Evolutionary conservation across 768 basidiomycete genomes (phyloP).

Genomic region (Mycena rebaudengoi): DNA sequence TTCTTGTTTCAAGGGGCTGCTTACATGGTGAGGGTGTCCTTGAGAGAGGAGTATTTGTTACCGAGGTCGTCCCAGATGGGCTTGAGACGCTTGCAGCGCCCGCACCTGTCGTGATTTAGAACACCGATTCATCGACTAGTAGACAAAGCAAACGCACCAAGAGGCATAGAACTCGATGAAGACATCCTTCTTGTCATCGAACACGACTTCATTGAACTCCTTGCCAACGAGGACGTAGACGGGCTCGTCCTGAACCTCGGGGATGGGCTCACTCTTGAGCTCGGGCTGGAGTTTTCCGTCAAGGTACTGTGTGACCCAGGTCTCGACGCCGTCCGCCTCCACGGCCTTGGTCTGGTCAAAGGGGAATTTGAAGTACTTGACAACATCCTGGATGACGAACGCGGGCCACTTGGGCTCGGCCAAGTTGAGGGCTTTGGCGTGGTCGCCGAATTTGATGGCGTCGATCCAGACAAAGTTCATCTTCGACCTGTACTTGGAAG

Average conservation of each 20-base stretch:
- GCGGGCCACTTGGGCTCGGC: slow-evolving; percentile 87
- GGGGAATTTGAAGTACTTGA: slow-evolving; percentile 90
- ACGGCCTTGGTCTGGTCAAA: slow-evolving; percentile 73
- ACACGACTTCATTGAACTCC: slow-evolving; percentile 87
- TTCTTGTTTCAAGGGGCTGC: no score
- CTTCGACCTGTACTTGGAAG: slow-evolving; percentile 82
- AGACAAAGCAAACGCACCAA: slow-evolving; percentile 79
- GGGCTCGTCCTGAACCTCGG: slow-evolving; percentile 81
- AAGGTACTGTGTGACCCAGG: slow-evolving; percentile 71
- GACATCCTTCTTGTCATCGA: slow-evolving; percentile 91
- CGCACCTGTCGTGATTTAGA: slow-evolving; percentile 66
- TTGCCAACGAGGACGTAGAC: slow-evolving; percentile 88
- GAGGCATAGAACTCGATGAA: slow-evolving; percentile 97
- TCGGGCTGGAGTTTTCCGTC: slow-evolving; percentile 79
- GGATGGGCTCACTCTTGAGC: slow-evolving; percentile 91
- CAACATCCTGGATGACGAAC: slow-evolving; percentile 91
- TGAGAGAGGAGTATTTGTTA: slow-evolving; percentile 79
- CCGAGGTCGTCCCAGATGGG: slow-evolving; percentile 93
- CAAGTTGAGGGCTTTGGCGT: slow-evolving; percentile 94
- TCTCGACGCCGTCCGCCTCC: slow-evolving; percentile 62
- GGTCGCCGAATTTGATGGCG: slow-evolving; percentile 92
- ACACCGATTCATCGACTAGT: neutral
- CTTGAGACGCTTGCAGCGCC: slow-evolving; percentile 96
- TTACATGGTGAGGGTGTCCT: slow-evolving; percentile 83
- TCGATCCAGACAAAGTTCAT: slow-evolving; percentile 99